These are phyloP conservation scores for Glonium stellatum DNA, from an alignment of 495 filamentous ascomycete species.

Conservation along the genomic window DNA sequence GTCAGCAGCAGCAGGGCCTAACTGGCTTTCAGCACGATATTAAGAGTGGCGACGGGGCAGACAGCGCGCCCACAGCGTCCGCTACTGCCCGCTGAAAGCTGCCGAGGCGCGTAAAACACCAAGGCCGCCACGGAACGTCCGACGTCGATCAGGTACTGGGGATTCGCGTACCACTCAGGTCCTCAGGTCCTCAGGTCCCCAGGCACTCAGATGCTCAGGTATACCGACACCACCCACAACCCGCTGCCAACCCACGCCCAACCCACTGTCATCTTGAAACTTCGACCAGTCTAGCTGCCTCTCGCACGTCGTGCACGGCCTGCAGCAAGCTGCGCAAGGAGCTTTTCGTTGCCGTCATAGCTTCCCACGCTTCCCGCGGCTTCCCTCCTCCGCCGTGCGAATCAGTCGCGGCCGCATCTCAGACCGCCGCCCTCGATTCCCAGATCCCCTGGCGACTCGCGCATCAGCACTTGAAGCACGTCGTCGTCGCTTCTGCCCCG, in stretches of 20 bases:
- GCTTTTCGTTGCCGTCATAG: neutral
- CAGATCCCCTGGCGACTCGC: neutral
- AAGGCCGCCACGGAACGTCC: slow-evolving; percentile 3
- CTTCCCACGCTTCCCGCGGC: too few relatives aligned
- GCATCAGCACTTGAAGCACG: neutral
- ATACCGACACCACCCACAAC: neutral
- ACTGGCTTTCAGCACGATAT: neutral
- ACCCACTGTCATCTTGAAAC: neutral
- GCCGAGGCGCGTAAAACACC: neutral
- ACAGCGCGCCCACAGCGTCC: too few relatives aligned
- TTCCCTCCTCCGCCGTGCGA: neutral
- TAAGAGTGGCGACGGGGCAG: neutral
- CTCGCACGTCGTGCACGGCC: too few relatives aligned
- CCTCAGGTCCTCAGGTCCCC: neutral
- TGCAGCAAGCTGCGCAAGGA: neutral
- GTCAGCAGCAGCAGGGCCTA: neutral
- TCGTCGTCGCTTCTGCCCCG: neutral
- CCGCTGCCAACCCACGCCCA: too few relatives aligned
- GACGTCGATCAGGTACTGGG: neutral
- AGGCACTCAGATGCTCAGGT: neutral
- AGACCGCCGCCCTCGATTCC: neutral
- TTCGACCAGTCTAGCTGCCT: neutral
- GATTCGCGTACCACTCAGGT: too few relatives aligned
- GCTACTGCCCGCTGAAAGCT: neutral
- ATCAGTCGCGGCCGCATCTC: slow-evolving; percentile 3